Evolutionary conservation across 2,329 filamentous ascomycete genomes (phyloP).

Genomic region (Ambrosiella xylebori): DNA sequence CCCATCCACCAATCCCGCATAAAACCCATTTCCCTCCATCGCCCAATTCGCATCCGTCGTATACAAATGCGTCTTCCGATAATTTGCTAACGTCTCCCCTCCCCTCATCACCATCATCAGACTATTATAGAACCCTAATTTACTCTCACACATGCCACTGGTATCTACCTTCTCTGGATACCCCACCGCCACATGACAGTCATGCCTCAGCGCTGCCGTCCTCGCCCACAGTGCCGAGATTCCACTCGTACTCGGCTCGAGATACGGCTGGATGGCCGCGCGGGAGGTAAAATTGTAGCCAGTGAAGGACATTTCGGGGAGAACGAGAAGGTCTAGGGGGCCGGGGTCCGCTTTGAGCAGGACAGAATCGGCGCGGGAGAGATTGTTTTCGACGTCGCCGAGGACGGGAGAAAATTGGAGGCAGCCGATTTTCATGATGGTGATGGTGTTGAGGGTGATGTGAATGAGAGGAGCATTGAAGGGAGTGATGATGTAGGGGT

Average conservation of each 20-base stretch:
- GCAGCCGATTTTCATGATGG: conserved; percentile 48
- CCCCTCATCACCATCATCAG: conserved; percentile 36
- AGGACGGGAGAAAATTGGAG: conserved; percentile 57
- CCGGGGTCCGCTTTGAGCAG: conserved; percentile 27
- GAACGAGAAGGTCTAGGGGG: conserved; percentile 43
- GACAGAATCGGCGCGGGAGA: conserved; percentile 48
- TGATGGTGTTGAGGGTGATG: not conserved
- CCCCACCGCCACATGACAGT: conserved; percentile 52
- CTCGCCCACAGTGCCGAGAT: conserved; percentile 56
- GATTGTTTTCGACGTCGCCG: conserved; percentile 52
- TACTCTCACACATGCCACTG: conserved; percentile 30
- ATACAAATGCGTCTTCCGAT: conserved; percentile 41
- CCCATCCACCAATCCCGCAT: conserved; percentile 24
- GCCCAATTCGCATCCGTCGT: conserved; percentile 43
- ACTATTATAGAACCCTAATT: conserved; percentile 38
- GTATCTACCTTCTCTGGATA: conserved; percentile 55
- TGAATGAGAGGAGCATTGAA: not conserved
- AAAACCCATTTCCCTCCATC: conserved; percentile 37
- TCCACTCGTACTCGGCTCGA: conserved; percentile 49
- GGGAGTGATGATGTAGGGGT: not conserved
- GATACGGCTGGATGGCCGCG: conserved; percentile 46
- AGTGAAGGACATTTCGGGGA: conserved; percentile 62
- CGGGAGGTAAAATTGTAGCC: conserved; percentile 65
- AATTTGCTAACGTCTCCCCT: conserved; percentile 43
- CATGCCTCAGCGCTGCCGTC: conserved; percentile 44